These are phyloP conservation scores for Starmerella lactis-condensi DNA, from an alignment of 805 yeast genomes.

Conservation along the genomic window DNA sequence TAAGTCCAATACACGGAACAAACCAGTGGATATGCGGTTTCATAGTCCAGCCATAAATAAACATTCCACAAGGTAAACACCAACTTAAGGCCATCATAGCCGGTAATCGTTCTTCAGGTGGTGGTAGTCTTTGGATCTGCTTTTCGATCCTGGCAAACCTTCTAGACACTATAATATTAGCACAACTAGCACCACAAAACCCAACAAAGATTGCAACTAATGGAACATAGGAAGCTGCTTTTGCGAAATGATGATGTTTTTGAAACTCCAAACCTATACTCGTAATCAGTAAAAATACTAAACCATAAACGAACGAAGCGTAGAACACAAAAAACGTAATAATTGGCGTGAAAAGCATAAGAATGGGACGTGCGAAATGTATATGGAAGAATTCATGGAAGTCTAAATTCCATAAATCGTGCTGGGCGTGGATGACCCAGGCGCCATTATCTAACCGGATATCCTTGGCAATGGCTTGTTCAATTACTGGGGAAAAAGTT, in stretches of 20 bases:
- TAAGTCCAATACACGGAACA: slow-evolving; percentile 39
- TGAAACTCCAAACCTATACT: slow-evolving; percentile 26
- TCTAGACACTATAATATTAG: slow-evolving; percentile 17
- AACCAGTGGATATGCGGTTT: slow-evolving; percentile 30
- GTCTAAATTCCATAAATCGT: slow-evolving; percentile 66
- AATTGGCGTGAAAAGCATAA: slow-evolving; percentile 42
- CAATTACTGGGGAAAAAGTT: slow-evolving; percentile 29
- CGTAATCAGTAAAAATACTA: slow-evolving; percentile 27
- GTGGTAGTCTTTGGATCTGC: slow-evolving; percentile 30
- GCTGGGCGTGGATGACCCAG: slow-evolving; percentile 71
- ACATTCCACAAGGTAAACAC: slow-evolving; percentile 35
- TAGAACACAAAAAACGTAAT: slow-evolving; percentile 25
- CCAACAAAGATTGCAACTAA: slow-evolving; percentile 23
- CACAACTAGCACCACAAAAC: slow-evolving; percentile 18
- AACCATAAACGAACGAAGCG: slow-evolving; percentile 29
- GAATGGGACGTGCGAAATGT: slow-evolving; percentile 62
- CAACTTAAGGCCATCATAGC: slow-evolving; percentile 33
- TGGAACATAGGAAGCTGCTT: slow-evolving; percentile 21
- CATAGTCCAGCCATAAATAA: slow-evolving; percentile 48
- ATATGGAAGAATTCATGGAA: slow-evolving; percentile 49
- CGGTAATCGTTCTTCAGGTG: slow-evolving; percentile 49
- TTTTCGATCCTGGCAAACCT: slow-evolving; percentile 18
- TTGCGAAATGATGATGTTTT: slow-evolving; percentile 20
- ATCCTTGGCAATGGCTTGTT: slow-evolving; percentile 44
- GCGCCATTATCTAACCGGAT: slow-evolving; percentile 64